A percentile compares a stretch with the other conserved stretches of the same genome.
These are phyloP conservation scores for Populus ilicifolia DNA, from an alignment of 345 rosid genomes.

Conservation along the genomic window DNA sequence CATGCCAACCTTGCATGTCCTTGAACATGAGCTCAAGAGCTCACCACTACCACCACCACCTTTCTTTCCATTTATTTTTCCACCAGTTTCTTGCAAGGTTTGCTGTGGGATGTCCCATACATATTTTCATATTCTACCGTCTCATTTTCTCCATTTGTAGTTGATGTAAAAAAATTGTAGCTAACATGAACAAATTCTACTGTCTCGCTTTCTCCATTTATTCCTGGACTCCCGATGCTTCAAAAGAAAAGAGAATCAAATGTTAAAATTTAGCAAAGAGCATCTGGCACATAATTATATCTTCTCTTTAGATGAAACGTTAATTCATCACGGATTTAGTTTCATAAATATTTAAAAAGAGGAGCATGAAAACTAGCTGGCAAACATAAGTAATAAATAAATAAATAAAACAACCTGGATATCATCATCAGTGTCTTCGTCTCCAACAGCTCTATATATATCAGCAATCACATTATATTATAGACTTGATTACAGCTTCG, in stretches of 20 bases:
- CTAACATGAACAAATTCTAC: conserved; percentile 21
- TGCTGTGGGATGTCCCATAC: conserved; percentile 19
- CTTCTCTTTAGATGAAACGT: no score
- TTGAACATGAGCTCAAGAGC: conserved; percentile 34
- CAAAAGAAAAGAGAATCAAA: background rate
- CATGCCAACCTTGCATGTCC: conserved; percentile 28
- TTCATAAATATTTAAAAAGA: no score
- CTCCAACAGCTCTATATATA: conserved; percentile 33
- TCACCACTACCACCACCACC: background rate
- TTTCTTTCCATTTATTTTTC: no score
- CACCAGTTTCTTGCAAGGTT: no score
- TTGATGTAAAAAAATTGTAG: conserved; percentile 22
- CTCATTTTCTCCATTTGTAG: conserved; percentile 33
- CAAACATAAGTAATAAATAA: background rate
- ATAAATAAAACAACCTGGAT: conserved; percentile 22
- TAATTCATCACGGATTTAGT: no score
- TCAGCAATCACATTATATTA: conserved; percentile 25
- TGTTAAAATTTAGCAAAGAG: background rate
- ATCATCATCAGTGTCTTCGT: conserved; percentile 30
- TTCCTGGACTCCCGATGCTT: conserved; percentile 55
- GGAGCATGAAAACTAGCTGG: background rate
- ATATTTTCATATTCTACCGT: conserved; percentile 10
- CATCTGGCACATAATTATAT: background rate
- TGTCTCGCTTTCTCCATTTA: background rate
- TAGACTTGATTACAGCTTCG: background rate